Evolutionary conservation across 139 green algal species (phyloP), one percentile per base, ranked within the genome.

Genomic region (Axilococcus clingmanii): DNA sequence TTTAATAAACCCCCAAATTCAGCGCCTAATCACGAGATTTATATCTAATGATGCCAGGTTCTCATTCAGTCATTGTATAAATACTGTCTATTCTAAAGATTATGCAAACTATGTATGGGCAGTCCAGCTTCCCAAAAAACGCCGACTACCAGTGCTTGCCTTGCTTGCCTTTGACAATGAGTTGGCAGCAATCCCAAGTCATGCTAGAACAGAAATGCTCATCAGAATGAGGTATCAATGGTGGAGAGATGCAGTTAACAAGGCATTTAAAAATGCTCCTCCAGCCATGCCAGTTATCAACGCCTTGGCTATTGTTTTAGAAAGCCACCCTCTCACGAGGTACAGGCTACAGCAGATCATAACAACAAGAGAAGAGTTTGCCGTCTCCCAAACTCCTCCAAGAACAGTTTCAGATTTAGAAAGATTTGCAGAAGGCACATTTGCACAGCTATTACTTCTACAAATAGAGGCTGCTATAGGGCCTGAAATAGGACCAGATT

Each of bases 111-210:
- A 82, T 20, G 31, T 84, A 0, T 92, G 83, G 77, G 42, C 72
- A 8, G 49, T 63, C 6, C 65, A 82, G 52, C 55, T 81, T 20
- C 12, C 48, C 40, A 74, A 85, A 72, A 76, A 84, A 14, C 55
- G 79, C 7, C 57, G 80, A 6, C 48, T 69, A 2, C 50, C 75
- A 0, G 19, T 87, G 8, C 67, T 89, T 38, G 81, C 74, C n/a
- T 58, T 92, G 45, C 64, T 79, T 9, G 77, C 81, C 0, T 85
- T 88, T 65, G 87, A 89, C 51, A 52, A 86, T 0, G 83, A 92
- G 57, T 79, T 68, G 0, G 65, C 64, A 19, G 57, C 76, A 30
- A 62, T 90, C 2, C 66, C 44, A 9, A 71, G 80, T 14, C 60
- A 71, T 14, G 78, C 55, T n/a, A 72, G 51, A 37, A 54, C 63